phyloP scores from a whole-genome alignment of 202 grass and related monocot species.

The Carex sylvatica region DNA sequence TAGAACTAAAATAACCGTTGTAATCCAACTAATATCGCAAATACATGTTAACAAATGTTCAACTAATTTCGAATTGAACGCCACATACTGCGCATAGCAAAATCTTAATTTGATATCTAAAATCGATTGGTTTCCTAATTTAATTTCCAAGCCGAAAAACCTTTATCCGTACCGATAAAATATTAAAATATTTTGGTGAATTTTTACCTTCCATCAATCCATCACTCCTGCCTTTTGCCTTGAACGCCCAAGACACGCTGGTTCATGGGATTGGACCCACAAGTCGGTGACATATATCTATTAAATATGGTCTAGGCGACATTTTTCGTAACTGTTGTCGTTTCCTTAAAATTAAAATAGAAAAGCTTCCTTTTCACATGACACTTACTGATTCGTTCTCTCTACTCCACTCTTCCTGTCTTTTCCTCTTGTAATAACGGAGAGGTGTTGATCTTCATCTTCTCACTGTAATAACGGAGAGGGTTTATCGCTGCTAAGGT shows the following conservation, averaged over 20 bases:
- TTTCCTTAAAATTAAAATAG: background rate
- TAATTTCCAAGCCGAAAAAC: background rate
- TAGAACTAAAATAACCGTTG: too few species aligned
- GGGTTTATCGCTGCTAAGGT: background rate
- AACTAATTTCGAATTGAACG: too few species aligned
- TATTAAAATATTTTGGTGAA: background rate
- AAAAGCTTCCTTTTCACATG: background rate
- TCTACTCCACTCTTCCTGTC: background rate
- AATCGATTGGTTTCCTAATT: too few species aligned
- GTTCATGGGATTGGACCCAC: background rate
- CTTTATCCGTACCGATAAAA: background rate
- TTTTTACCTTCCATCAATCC: background rate
- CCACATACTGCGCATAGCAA: too few species aligned
- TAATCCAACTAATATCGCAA: too few species aligned
- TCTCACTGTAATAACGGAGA: background rate
- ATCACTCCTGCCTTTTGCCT: background rate
- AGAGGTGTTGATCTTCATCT: background rate
- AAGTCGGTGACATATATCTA: background rate
- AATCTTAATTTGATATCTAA: too few species aligned
- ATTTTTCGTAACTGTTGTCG: background rate
- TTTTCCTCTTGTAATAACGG: slow-evolving; percentile 3
- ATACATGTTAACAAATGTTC: too few species aligned
- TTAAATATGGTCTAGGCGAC: background rate
- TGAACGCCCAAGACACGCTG: background rate
- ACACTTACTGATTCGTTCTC: background rate